A percentile compares a stretch with the other conserved stretches of the same genome.
Conservation (phyloP, 148 eudicot species). For the Vaccinium corymbosum region DNA sequence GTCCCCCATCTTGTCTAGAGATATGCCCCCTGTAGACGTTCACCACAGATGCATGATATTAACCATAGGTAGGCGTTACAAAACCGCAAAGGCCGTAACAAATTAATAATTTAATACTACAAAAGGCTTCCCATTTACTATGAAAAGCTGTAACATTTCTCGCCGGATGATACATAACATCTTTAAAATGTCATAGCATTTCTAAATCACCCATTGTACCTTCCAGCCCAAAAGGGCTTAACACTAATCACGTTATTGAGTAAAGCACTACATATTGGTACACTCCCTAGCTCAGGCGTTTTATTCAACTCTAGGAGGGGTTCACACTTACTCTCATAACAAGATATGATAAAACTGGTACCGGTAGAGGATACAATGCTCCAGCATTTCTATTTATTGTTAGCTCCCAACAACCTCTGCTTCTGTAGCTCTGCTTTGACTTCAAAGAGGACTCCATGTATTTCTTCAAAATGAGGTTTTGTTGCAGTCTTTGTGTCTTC, state of each 20-base stretch:
- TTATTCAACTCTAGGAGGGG: neutral
- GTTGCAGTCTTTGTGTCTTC: constrained; percentile 57
- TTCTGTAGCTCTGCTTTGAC: constrained; percentile 39
- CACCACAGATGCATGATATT: neutral
- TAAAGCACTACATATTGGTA: neutral
- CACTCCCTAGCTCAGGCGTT: neutral
- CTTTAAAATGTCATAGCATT: neutral
- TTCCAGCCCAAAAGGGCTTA: neutral
- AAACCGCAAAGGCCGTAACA: neutral
- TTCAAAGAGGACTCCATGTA: constrained; percentile 42
- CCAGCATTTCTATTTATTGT: neutral
- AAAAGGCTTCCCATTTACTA: neutral
- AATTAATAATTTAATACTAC: too few species aligned
- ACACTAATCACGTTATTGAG: neutral
- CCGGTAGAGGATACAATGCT: neutral
- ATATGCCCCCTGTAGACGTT: neutral
- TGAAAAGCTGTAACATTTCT: too few species aligned
- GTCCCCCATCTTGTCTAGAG: neutral
- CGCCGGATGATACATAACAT: neutral
- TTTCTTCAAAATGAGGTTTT: constrained; percentile 67
- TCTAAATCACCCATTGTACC: neutral
- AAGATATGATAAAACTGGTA: neutral
- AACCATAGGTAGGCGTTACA: neutral
- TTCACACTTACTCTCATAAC: neutral
- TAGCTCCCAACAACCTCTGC: constrained; percentile 16